Evolutionary conservation across 2,329 filamentous ascomycete genomes (phyloP), one percentile per base, ranked within the genome.

Genomic region (Sphaerostilbella broomeana): DNA sequence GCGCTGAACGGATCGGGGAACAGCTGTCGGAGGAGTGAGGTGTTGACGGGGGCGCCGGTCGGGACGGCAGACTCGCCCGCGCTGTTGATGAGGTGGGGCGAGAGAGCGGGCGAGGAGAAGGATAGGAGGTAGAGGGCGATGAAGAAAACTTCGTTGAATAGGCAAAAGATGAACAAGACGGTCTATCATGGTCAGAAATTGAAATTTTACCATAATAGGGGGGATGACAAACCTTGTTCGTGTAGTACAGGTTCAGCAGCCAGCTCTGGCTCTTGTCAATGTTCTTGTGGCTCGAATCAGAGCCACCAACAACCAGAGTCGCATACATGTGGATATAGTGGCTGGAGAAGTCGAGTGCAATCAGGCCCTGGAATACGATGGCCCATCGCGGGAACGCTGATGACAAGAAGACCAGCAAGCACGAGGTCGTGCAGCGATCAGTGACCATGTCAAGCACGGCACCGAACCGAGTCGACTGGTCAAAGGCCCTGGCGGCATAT

Each of bases 251-350:
- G 64, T 95, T 92, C 61, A 98, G 68, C 43, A 97, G 72, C 79
- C 82, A 86, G 69, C 86, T 95, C 61, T 88, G 73, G 59, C 77
- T 85, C 64, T 84, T 82, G 59, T 94, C 87, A 37, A 98, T 81
- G 53, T 85, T 89, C 79, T 98, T 98, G 70, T 98, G 92, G 68
- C 88, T 82, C 48, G 67, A 86, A 52, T 80, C 77, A 38, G 78
- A 74, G 38, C 86, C 87, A 38, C 84, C 87, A 79, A 95, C 92
- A 49, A 82, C 81, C 55, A 95, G 70, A 1, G 88, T 95, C 10
- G 89, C 86, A 60, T 94, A 97, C 92, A 98, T 98, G 69, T 98
- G 92, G 72, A 97, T 90, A 61, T 97, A 98, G 65, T 98, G 92
- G 61, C 88, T 95, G 19, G 92, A 85, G 49, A 98, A 75, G 64